phyloP scores from a whole-genome alignment of 106 monocot species.

The Apostasia shenzhenica region DNA sequence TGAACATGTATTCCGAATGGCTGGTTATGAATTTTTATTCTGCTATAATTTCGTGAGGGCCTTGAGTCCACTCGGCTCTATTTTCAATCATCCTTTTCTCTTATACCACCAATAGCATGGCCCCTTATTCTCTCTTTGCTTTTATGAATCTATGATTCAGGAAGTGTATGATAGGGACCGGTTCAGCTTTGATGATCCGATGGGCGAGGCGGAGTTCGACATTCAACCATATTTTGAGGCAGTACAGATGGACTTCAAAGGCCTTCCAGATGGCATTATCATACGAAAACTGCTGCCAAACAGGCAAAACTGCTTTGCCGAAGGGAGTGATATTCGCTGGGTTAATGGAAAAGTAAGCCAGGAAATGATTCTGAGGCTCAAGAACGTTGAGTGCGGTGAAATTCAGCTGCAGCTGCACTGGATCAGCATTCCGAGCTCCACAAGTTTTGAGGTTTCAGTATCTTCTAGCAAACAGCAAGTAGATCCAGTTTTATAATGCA shows the following conservation, averaged over 20 bases:
- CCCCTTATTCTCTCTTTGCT: too few species aligned
- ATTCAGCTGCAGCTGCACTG: constrained; percentile 11
- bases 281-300: background rate
- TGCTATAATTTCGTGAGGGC: too few species aligned
- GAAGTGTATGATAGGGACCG: constrained; percentile 6
- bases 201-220: constrained; percentile 11
- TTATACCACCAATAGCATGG: too few species aligned
- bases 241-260: constrained; percentile 1
- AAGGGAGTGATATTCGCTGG: constrained; percentile 3
- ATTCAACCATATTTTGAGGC: background rate
- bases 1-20: too few species aligned
- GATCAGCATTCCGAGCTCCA: background rate
- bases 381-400: constrained; percentile 9
- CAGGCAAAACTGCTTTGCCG: constrained; percentile 10
- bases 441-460: too few species aligned
- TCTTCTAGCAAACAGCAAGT: too few species aligned
- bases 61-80: too few species aligned
- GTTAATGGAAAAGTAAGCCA: background rate
- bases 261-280: background rate
- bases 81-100: too few species aligned
- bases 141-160: background rate
- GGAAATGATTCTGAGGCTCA: constrained; percentile 9
- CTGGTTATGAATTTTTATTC: too few species aligned
- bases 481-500: too few species aligned
- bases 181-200: constrained; percentile 9